These are phyloP conservation scores for Ceratobasidium sp. DNA, from an alignment of 1,284 basidiomycete genomes.

Conservation along the genomic window DNA sequence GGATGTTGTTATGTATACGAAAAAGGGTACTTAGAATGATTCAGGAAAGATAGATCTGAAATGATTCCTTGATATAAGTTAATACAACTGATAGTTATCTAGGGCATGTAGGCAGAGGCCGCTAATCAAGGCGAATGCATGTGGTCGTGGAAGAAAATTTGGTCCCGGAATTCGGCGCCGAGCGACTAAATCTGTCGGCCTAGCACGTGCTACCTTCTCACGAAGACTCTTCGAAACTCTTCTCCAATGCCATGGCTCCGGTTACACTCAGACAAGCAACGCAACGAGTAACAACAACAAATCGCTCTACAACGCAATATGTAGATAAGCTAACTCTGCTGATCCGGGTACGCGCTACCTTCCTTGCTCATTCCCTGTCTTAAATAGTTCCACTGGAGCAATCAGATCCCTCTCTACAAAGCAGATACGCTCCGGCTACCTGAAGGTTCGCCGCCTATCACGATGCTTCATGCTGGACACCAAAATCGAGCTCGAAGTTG, in stretches of 20 bases:
- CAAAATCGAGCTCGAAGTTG: neutral
- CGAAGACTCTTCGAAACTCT: neutral
- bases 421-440: neutral
- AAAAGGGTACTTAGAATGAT: too few species aligned
- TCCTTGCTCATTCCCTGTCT: too few species aligned
- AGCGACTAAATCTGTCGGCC: neutral
- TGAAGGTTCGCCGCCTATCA: too few species aligned
- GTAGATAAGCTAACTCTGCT: too few species aligned
- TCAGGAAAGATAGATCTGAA: neutral
- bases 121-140: neutral
- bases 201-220: neutral
- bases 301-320: too few species aligned
- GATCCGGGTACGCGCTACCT: too few species aligned
- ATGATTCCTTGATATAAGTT: too few species aligned
- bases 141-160: neutral
- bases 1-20: neutral
- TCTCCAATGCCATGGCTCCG: too few species aligned
- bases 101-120: too few species aligned
- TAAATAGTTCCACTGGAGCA: neutral
- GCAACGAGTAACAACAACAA: too few species aligned
- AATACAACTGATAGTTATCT: too few species aligned
- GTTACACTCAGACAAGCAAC: too few species aligned
- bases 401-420: conserved; percentile 23
- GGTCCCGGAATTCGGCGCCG: neutral
- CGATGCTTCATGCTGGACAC: neutral